Conservation (phyloP, 202 grass and related monocot genomes). For the Schoenoplectus tabernaemontani region DNA sequence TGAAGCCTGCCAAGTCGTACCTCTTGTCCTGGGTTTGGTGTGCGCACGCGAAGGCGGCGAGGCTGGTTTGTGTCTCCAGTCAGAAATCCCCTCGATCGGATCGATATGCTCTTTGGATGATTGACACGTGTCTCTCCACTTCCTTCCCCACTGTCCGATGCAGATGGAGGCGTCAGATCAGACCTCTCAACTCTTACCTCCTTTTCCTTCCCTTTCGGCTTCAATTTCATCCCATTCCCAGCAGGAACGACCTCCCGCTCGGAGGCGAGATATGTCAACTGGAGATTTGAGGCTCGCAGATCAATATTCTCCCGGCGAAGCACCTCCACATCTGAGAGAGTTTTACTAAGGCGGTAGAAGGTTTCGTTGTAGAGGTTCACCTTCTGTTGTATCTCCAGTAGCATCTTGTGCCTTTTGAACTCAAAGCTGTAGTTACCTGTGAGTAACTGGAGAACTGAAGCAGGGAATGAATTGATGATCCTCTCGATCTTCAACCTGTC, state of each 20-base stretch:
- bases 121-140: slow-evolving; percentile 23
- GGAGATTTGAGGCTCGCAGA: slow-evolving; percentile 42
- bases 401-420: slow-evolving; percentile 37
- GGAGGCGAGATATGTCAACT: slow-evolving; percentile 42
- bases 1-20: slow-evolving; percentile 14
- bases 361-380: slow-evolving; percentile 50
- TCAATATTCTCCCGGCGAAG: slow-evolving; percentile 48
- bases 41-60: slow-evolving; percentile 45
- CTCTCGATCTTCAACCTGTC: slow-evolving; percentile 12
- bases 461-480: neutral
- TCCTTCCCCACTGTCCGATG: slow-evolving; percentile 24
- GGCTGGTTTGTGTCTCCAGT: slow-evolving; percentile 18
- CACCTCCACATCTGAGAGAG: slow-evolving; percentile 33
- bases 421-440: slow-evolving; percentile 21
- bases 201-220: slow-evolving; percentile 17
- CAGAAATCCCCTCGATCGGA: slow-evolving; percentile 44
- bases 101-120: slow-evolving; percentile 58
- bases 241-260: slow-evolving; percentile 27
- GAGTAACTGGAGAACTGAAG: slow-evolving; percentile 12
- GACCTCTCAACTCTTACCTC: slow-evolving; percentile 24
- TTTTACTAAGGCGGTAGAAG: slow-evolving; percentile 38
- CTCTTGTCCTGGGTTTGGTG: slow-evolving; percentile 29
- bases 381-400: slow-evolving; percentile 35
- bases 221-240: neutral
- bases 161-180: slow-evolving; percentile 15